Evolutionary conservation across 2,329 filamentous ascomycete genomes (phyloP).

Genomic region (Colletotrichum agaves): DNA sequence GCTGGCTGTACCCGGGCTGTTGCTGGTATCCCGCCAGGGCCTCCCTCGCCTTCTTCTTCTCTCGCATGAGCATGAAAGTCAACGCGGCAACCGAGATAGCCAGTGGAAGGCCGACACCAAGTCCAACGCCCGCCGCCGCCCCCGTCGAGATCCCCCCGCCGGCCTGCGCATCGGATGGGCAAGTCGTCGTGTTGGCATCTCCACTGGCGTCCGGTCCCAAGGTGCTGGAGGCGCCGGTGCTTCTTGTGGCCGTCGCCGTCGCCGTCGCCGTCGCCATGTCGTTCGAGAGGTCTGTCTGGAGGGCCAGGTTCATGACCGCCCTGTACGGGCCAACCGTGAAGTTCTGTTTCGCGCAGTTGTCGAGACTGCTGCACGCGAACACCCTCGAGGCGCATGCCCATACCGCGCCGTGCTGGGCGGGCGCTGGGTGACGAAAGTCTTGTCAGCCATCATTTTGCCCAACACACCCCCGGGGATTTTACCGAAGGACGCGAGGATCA

Average conservation of each 20-base stretch:
- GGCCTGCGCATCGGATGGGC: background rate
- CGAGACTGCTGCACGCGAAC: conserved; percentile 14
- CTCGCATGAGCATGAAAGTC: conserved; percentile 27
- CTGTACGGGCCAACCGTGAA: conserved; percentile 14
- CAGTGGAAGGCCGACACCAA: conserved; percentile 26
- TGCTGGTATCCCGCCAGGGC: background rate
- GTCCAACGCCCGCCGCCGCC: conserved; percentile 27
- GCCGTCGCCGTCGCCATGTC: background rate
- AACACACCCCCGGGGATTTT: background rate
- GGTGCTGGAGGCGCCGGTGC: background rate
- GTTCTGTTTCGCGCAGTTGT: conserved; percentile 24
- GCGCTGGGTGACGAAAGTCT: background rate
- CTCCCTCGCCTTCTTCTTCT: conserved; percentile 26
- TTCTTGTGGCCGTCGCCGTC: background rate
- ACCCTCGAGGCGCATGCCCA: conserved; percentile 1
- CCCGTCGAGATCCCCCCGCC: conserved; percentile 23
- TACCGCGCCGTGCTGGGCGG: background rate
- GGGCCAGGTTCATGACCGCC: conserved; percentile 25
- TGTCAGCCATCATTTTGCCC: background rate
- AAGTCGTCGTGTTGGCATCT: background rate
- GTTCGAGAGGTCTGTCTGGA: conserved; percentile 12
- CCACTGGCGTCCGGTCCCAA: background rate
- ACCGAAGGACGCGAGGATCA: background rate
- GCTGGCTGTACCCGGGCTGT: background rate
- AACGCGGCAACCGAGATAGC: conserved; percentile 16